phyloP scores from a whole-genome alignment of 139 green algal genomes.

The Diplosphaera chodatii region DNA sequence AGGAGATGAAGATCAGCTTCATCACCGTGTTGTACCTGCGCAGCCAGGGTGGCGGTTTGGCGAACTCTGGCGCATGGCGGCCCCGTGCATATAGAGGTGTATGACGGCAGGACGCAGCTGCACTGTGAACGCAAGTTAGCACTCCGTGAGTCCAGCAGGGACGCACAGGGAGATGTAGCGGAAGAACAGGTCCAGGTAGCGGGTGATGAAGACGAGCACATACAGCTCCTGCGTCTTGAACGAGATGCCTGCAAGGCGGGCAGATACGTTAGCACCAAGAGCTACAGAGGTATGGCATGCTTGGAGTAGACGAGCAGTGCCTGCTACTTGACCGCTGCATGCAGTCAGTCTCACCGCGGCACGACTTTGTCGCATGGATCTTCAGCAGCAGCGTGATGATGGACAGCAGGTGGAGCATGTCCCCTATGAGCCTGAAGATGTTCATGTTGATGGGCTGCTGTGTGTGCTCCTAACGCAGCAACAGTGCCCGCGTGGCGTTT shows the following conservation, averaged over 20 bases:
- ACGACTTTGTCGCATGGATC: slow-evolving; percentile 88
- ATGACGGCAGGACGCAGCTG: background rate
- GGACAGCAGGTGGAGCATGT: slow-evolving; percentile 92
- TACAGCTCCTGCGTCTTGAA: slow-evolving; percentile 98
- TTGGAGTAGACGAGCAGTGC: no score
- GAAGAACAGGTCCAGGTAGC: slow-evolving; percentile 96
- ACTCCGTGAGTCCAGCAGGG: background rate
- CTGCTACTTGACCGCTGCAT: no score
- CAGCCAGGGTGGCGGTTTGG: background rate
- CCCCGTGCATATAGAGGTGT: no score
- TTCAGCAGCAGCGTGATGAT: slow-evolving; percentile 95
- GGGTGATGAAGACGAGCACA: slow-evolving; percentile 85
- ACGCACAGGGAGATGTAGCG: slow-evolving; percentile 86
- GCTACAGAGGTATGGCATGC: no score
- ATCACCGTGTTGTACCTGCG: slow-evolving; percentile 96
- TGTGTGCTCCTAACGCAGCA: no score
- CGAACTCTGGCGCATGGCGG: no score
- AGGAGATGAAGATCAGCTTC: slow-evolving; percentile 93
- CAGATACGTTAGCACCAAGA: no score
- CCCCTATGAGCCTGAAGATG: slow-evolving; percentile 84
- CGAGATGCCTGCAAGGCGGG: slow-evolving; percentile 92
- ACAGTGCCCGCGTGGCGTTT: no score
- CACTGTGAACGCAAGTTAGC: no score
- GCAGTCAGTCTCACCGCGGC: slow-evolving; percentile 60
- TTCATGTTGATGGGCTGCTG: no score